Percentiles rank a stretch among this genome's conserved stretches.
Conservation (phyloP, 306 rosid genomes). For the Rosa chinensis region DNA sequence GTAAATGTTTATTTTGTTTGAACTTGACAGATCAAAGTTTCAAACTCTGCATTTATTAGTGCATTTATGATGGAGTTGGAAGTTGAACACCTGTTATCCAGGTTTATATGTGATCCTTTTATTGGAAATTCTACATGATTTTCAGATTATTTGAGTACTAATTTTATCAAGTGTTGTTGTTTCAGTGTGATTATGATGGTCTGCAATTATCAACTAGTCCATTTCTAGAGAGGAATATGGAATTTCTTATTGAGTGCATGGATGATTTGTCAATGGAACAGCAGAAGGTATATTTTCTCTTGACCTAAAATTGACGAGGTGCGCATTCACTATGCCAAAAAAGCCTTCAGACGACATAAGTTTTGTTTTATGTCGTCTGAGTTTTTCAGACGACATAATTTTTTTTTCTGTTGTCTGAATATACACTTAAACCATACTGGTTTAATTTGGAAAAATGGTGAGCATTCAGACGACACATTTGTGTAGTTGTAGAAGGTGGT, state of each 20-base stretch:
- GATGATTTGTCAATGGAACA: constrained; percentile 90
- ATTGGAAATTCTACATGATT: constrained; percentile 10
- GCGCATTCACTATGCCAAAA: no score
- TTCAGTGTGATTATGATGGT: constrained; percentile 90
- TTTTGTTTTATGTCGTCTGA: no score
- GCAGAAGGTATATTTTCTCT: constrained; percentile 65
- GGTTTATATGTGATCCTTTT: constrained; percentile 44
- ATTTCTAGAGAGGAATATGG: constrained; percentile 87
- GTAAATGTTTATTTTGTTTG: no score
- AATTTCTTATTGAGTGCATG: constrained; percentile 95
- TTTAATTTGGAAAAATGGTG: no score
- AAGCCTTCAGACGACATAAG: no score
- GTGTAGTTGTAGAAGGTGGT: no score
- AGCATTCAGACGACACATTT: no score
- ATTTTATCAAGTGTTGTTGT: no score
- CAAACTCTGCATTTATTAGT: constrained; percentile 93
- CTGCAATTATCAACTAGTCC: constrained; percentile 80
- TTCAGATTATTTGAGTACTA: constrained; percentile 18
- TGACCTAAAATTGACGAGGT: not conserved
- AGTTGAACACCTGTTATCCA: constrained; percentile 84
- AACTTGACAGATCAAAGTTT: constrained; percentile 77
- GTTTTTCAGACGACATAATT: no score
- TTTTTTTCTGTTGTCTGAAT: no score
- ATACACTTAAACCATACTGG: no score
- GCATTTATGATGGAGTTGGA: constrained; percentile 95